These are phyloP conservation scores for Cladosporium oxysporum DNA, from an alignment of 2,329 filamentous ascomycete genomes.

Conservation along the genomic window DNA sequence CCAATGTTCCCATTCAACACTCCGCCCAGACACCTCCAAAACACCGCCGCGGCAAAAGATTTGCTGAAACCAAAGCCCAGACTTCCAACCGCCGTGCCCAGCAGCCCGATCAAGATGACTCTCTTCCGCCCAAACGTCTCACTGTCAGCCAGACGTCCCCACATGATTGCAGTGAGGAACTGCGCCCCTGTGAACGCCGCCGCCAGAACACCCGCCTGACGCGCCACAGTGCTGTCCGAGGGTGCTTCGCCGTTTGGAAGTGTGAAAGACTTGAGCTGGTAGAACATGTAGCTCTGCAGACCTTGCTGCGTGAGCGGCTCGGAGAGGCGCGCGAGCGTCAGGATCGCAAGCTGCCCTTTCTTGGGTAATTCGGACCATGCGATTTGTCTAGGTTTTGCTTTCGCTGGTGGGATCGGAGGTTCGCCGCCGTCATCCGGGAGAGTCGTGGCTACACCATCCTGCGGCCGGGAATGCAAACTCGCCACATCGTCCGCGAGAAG, in stretches of 20 bases:
- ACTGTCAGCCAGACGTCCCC: slow-evolving; percentile 72
- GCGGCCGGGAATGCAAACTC: not conserved
- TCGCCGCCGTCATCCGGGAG: slow-evolving; percentile 24
- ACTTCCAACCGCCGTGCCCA: slow-evolving; percentile 67
- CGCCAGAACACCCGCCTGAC: slow-evolving; percentile 75
- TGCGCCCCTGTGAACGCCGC: slow-evolving; percentile 81
- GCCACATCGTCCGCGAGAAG: slow-evolving; percentile 26
- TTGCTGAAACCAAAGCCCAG: slow-evolving; percentile 69
- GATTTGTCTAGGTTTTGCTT: slow-evolving; percentile 50
- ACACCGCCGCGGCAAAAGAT: slow-evolving; percentile 62
- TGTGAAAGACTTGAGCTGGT: slow-evolving; percentile 77
- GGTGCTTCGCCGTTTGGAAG: slow-evolving; percentile 44
- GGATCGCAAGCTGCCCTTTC: slow-evolving; percentile 74
- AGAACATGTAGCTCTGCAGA: slow-evolving; percentile 79
- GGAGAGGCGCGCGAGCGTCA: slow-evolving; percentile 76
- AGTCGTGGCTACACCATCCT: not conserved
- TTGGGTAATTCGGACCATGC: slow-evolving; percentile 73
- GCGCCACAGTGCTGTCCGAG: slow-evolving; percentile 65
- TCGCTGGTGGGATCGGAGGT: slow-evolving; percentile 20
- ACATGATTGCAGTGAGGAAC: slow-evolving; percentile 78
- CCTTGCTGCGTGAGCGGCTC: slow-evolving; percentile 82
- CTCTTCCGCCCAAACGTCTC: slow-evolving; percentile 68
- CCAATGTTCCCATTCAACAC: slow-evolving; percentile 72
- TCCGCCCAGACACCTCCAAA: slow-evolving; percentile 68
- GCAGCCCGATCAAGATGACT: slow-evolving; percentile 74